Evolutionary conservation across 768 basidiomycete species (phyloP).

Genomic region (Hysterangium stoloniferum): DNA sequence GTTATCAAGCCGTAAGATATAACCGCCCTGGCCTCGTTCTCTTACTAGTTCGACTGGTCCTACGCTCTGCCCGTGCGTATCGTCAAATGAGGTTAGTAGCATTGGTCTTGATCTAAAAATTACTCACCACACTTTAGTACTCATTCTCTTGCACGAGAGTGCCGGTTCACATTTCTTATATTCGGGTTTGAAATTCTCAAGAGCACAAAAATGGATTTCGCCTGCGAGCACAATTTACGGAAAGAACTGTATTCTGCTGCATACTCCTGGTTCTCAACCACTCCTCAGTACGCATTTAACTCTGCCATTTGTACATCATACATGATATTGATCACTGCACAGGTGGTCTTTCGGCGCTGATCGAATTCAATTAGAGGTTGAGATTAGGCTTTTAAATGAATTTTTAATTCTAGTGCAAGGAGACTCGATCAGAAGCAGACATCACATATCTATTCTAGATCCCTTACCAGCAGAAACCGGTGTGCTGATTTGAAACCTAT

Average conservation of each 20-base stretch:
- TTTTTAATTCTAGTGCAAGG: slow-evolving; percentile 70
- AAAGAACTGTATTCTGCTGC: slow-evolving; percentile 72
- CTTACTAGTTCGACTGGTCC: slow-evolving; percentile 74
- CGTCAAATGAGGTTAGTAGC: slow-evolving; percentile 61
- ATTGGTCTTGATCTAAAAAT: not conserved
- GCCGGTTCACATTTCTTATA: slow-evolving; percentile 81
- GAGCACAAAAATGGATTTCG: slow-evolving; percentile 77
- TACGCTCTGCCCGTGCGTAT: slow-evolving; percentile 69
- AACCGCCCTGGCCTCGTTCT: slow-evolving; percentile 77
- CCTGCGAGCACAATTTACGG: slow-evolving; percentile 69
- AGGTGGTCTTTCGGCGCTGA: slow-evolving; percentile 98
- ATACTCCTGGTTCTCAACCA: slow-evolving; percentile 87
- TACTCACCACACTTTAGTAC: slow-evolving; percentile 43
- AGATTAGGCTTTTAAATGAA: slow-evolving; percentile 80
- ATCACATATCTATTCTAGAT: slow-evolving; percentile 16
- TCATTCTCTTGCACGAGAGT: slow-evolving; percentile 85
- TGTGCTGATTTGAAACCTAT: not conserved
- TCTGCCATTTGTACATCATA: not conserved
- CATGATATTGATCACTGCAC: too few species aligned
- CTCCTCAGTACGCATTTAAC: slow-evolving; percentile 67
- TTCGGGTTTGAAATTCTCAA: slow-evolving; percentile 91
- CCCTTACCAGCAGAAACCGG: not conserved
- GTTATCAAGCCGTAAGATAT: slow-evolving; percentile 91
- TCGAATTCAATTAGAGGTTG: slow-evolving; percentile 81
- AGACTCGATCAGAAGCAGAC: slow-evolving; percentile 55